Percentiles rank a stretch among this genome's conserved stretches.
Evolutionary conservation across 176 grass and related monocot species (phyloP).

Genomic region (Guadua angustifolia): DNA sequence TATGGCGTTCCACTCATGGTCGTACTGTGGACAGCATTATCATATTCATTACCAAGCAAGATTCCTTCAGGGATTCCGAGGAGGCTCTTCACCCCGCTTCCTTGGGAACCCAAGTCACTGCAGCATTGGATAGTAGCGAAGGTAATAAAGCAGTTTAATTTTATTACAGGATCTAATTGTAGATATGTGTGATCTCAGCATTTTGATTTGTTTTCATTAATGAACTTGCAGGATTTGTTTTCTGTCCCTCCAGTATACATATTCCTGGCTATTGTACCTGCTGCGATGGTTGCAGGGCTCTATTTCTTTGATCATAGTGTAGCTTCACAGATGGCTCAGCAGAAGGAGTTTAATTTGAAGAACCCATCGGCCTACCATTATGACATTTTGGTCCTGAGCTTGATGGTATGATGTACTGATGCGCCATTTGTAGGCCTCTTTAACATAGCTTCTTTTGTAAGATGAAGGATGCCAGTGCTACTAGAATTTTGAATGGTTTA

Average conservation of each 20-base stretch:
- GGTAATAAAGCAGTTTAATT: constrained; percentile 48
- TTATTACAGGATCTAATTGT: too few relatives aligned
- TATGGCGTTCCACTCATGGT: constrained; percentile 87
- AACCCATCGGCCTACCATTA: constrained; percentile 94
- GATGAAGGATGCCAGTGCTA: not conserved
- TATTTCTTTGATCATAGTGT: constrained; percentile 99
- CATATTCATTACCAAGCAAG: constrained; percentile 68
- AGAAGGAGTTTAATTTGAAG: constrained; percentile 95
- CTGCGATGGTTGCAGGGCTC: constrained; percentile 88
- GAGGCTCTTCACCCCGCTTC: constrained; percentile 78
- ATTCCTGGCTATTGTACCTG: constrained; percentile 84
- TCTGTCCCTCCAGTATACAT: constrained; percentile 80
- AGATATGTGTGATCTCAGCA: too few relatives aligned
- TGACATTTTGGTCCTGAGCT: constrained; percentile 87
- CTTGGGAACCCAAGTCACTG: constrained; percentile 73
- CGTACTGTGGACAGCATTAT: constrained; percentile 77
- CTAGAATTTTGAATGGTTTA: constrained; percentile 7
- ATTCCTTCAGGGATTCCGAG: constrained; percentile 76
- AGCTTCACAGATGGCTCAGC: constrained; percentile 92
- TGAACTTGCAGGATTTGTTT: constrained; percentile 72
- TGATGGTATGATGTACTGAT: constrained; percentile 58
- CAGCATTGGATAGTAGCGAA: constrained; percentile 78
- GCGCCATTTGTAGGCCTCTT: not conserved
- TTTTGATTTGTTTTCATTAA: too few relatives aligned
- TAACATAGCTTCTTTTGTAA: not conserved